Evolutionary conservation across 176 grass and related monocot genomes (phyloP), one percentile per base, ranked within the genome.

Genomic region (Carex myosuroides): DNA sequence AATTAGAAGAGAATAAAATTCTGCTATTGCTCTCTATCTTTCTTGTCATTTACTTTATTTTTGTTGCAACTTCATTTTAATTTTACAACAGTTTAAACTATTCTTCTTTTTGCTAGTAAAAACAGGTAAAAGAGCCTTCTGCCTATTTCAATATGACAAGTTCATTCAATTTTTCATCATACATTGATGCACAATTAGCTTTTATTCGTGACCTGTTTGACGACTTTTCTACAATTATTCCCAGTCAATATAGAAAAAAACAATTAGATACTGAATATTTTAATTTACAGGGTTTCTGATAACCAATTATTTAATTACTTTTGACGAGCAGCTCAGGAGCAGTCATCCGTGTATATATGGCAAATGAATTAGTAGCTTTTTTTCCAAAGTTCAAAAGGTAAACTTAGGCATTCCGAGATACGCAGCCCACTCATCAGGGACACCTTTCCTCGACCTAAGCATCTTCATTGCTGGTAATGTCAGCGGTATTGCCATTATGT

Each of bases 371-470:
- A 84, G 67, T 64, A 29, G n/a, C 4, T 60, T 52, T 60, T 52
- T 83, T 71, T 20, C 60, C 83, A 84, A 57, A 62, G 66, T 55
- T 54, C 61, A 30, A 84, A 75, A 92, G 22, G 88, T 90, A 84
- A 82, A 52, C 42, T 33, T 93, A 33, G 86, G 85, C 61, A 86
- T 91, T 17, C 87, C 58, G 39, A 99, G 87, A 82, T 93, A 99
- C 13, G 88, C 89, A 17, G 90, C 78, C 96, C 91, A 99, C 78
- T 90, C 86, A 75, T 95, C 93, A 85, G 91, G 93, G 33, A 99
- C 77, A 18, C 93, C 92, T 29, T 95, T 88, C 67, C 79, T 90
- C 80, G 79, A 90, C 89, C 84, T 89, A 44, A 95, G 90, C 57
- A 92, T 93, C 57, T 87, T 90, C 72, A 93, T 90, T 18, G 78